Evolutionary conservation across 441 rosid genomes (phyloP).

Genomic region (Iberis amara): DNA sequence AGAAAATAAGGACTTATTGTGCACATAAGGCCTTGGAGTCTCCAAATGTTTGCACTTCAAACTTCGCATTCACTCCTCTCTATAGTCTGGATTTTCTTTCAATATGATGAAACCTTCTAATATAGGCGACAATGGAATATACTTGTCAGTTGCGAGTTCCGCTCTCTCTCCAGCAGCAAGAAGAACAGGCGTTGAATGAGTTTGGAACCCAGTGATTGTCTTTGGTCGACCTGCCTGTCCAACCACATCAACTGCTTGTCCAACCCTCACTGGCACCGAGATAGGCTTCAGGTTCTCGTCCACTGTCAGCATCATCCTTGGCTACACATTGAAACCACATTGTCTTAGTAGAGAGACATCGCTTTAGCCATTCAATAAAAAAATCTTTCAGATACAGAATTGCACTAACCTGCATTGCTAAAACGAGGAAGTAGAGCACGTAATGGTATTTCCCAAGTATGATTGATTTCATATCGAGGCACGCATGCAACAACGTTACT

Average conservation of each 20-base stretch:
- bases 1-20: background rate
- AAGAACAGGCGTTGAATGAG: constrained; percentile 88
- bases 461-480: constrained; percentile 85
- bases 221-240: constrained; percentile 95
- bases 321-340: constrained; percentile 38
- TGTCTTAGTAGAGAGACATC: constrained; percentile 6
- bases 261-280: constrained; percentile 82
- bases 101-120: constrained; percentile 87
- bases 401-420: constrained; percentile 86
- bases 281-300: constrained; percentile 75
- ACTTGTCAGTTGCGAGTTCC: constrained; percentile 93
- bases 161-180: constrained; percentile 93
- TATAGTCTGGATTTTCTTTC: constrained; percentile 74
- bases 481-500: constrained; percentile 66
- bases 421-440: constrained; percentile 77
- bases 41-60: too few species aligned
- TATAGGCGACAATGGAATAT: constrained; percentile 78
- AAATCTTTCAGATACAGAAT: background rate
- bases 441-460: constrained; percentile 80
- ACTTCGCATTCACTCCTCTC: constrained; percentile 38
- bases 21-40: too few species aligned
- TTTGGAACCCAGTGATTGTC: constrained; percentile 90
- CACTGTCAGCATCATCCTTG: constrained; percentile 87
- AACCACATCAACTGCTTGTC: constrained; percentile 92
- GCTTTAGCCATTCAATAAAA: background rate